These are phyloP conservation scores for Drosera capensis DNA, from an alignment of 148 eudicot genomes.

Conservation along the genomic window DNA sequence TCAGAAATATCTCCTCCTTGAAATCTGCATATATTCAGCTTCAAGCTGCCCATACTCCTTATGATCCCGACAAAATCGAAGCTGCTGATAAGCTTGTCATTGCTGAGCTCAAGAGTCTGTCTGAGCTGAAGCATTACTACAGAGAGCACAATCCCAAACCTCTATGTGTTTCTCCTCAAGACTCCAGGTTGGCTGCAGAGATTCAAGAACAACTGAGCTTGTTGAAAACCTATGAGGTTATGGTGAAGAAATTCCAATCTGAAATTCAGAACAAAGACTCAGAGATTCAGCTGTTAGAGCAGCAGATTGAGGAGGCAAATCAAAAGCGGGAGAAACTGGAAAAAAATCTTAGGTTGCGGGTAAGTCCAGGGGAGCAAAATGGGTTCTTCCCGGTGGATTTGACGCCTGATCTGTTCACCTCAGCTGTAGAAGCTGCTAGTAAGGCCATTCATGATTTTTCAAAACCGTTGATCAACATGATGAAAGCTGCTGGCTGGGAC, in stretches of 20 bases:
- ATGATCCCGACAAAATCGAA: conserved; percentile 26
- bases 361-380: conserved; percentile 34
- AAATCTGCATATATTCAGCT: conserved; percentile 39
- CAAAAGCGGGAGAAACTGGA: conserved; percentile 70
- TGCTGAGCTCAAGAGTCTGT: conserved; percentile 16
- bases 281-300: conserved; percentile 72
- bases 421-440: conserved; percentile 10
- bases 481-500: conserved; percentile 51
- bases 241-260: conserved; percentile 92
- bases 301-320: conserved; percentile 68
- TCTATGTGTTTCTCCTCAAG: conserved; percentile 17
- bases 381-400: conserved; percentile 26
- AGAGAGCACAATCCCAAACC: conserved; percentile 20
- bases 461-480: conserved; percentile 28
- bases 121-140: conserved; percentile 20
- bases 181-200: conserved; percentile 88
- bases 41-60: conserved; percentile 44
- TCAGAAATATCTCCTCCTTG: conserved; percentile 21
- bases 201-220: conserved; percentile 96
- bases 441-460: conserved; percentile 34
- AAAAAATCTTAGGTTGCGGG: conserved; percentile 80
- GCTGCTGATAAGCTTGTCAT: conserved; percentile 32
- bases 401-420: conserved; percentile 3
- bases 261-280: conserved; percentile 89
- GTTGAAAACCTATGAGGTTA: conserved; percentile 82